Evolutionary conservation across 2,329 filamentous ascomycete genomes (phyloP).

Genomic region (Aspergillus texensis): DNA sequence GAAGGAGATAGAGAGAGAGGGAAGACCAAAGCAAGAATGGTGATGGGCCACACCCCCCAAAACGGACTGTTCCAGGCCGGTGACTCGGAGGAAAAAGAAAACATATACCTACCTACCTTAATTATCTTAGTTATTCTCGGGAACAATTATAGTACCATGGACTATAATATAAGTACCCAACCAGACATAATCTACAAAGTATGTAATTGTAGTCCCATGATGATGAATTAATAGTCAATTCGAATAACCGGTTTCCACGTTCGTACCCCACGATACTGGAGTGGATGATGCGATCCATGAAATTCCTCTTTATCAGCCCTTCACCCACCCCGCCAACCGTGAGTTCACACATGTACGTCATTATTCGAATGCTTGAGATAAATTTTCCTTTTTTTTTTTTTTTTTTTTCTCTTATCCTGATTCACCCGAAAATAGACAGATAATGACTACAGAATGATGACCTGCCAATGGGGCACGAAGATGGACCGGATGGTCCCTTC

Average conservation of each 20-base stretch:
- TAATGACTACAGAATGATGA: not conserved
- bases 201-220: not conserved
- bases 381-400: not conserved
- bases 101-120: not conserved
- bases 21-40: constrained; percentile 15
- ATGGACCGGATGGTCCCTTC: not conserved
- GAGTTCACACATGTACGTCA: constrained; percentile 3
- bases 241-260: constrained; percentile 1
- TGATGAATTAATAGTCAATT: not conserved
- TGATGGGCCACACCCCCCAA: not conserved
- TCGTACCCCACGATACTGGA: not conserved
- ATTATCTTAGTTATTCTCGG: not conserved
- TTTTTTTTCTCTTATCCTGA: too few relatives aligned
- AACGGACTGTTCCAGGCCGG: constrained; percentile 1
- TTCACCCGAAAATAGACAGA: not conserved
- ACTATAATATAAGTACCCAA: not conserved
- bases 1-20: constrained; percentile 23
- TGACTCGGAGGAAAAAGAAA: not conserved
- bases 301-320: not conserved
- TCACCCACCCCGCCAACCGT: too few relatives aligned
- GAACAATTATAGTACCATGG: not conserved
- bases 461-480: not conserved
- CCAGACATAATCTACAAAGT: not conserved
- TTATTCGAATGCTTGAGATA: not conserved
- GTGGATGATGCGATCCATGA: not conserved